phyloP scores from a whole-genome alignment of 148 eudicot species.

The Bassia scoparia region DNA sequence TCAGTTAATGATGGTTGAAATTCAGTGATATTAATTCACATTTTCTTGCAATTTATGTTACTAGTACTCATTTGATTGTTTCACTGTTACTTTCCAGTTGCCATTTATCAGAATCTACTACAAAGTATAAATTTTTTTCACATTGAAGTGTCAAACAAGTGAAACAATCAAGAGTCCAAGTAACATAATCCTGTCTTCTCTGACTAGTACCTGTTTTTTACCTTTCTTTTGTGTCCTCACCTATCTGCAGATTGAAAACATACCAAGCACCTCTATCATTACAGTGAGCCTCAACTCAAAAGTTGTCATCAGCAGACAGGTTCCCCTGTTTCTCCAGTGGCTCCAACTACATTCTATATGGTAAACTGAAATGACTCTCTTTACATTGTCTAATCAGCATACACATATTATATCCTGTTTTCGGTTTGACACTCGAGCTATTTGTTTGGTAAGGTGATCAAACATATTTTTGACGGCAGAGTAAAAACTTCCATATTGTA shows the following conservation, averaged over 20 bases:
- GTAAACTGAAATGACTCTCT: slow-evolving; percentile 29
- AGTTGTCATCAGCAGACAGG: slow-evolving; percentile 62
- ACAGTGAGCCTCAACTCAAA: slow-evolving; percentile 59
- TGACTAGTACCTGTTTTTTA: neutral
- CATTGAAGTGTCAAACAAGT: too few species aligned
- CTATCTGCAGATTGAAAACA: slow-evolving; percentile 49
- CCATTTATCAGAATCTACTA: neutral
- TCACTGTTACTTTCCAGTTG: neutral
- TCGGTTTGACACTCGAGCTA: neutral
- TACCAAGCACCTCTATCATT: slow-evolving; percentile 47
- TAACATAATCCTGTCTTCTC: neutral
- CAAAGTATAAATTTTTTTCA: too few species aligned
- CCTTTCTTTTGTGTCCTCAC: neutral
- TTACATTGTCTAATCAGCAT: neutral
- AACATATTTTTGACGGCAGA: neutral
- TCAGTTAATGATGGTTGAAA: slow-evolving; percentile 39
- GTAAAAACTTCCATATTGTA: neutral
- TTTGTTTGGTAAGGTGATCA: neutral
- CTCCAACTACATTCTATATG: slow-evolving; percentile 87
- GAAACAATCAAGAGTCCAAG: neutral
- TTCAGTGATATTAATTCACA: neutral
- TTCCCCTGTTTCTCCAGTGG: slow-evolving; percentile 63
- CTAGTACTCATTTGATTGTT: neutral
- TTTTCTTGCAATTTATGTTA: neutral
- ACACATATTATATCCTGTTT: neutral